Evolutionary conservation across 1,139 yeast species (phyloP), one percentile per base, ranked within the genome.

Genomic region (Saccharomyces hybrid): DNA sequence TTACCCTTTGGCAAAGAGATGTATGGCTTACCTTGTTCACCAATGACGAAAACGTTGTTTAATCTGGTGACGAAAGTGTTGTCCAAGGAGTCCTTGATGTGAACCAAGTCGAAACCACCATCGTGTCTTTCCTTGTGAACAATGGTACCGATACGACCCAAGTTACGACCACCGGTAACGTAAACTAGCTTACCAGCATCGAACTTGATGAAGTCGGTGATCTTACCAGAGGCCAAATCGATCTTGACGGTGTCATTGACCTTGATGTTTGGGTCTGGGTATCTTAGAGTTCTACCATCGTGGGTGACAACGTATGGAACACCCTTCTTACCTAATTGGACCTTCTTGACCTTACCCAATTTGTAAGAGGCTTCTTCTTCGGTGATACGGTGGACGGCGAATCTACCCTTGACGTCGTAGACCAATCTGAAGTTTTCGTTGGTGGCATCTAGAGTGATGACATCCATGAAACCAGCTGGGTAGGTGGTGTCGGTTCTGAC

Each of bases 401-500:
- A 91, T 82, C 96, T 91, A 79, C 98, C 98, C 84, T 91, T 91
- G 76, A 89, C 85, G 76, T 91, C 98, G 83, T 90, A 91, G 73
- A 91, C 85, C 75, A 91, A 88, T 84, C 98, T 91, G 89, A 91
- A 91, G 90, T 91, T 84, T 82, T 91, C 98, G 78, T 91, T 90
- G 78, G 98, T 91, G 75, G 96, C 96, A 76, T 91, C 98, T 73
- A 91, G 82, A 65, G 96, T 71, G 79, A 91, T 88, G 72, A 91
- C 98, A 77, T 91, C 99, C 97, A 90, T 90, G 88, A 91, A 90
- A 75, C 99, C 99, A 73, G 98, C 88, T 77, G 99, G 99, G 96
- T 75, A 91, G 66, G 98, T 91, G 67, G 95, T 76, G 79, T 93
- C 98, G 68, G 99, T 91, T 88, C 99, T 90, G 73, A 91, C 97